Conservation (phyloP, 768 basidiomycete species). For the Plicaturopsis crispa region DNA sequence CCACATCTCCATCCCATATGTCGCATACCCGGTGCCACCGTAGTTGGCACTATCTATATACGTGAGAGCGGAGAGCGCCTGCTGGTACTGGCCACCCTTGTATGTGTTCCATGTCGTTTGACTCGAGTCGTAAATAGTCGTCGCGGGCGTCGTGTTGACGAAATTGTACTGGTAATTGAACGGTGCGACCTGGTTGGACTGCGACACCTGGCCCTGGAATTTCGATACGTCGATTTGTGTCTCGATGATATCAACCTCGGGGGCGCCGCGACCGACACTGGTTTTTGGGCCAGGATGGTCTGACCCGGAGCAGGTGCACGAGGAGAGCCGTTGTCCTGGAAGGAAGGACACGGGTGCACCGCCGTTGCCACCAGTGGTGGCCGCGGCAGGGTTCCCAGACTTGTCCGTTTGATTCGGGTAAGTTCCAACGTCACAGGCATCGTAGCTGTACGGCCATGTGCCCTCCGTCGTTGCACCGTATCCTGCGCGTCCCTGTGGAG, state of each 20-base stretch:
- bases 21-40: slow-evolving; percentile 41
- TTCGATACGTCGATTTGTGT: slow-evolving; percentile 54
- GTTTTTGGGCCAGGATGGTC: slow-evolving; percentile 83
- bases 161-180: slow-evolving; percentile 67
- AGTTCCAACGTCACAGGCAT: slow-evolving; percentile 80
- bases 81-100: slow-evolving; percentile 64
- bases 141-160: slow-evolving; percentile 41
- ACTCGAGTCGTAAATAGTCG: slow-evolving; percentile 41
- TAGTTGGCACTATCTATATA: slow-evolving; percentile 50
- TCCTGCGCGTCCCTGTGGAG: slow-evolving; percentile 67
- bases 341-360: slow-evolving; percentile 63
- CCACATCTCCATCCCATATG: slow-evolving; percentile 79
- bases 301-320: slow-evolving; percentile 80
- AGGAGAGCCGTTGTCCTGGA: slow-evolving; percentile 80
- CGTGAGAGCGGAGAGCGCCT: slow-evolving; percentile 64
- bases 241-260: slow-evolving; percentile 93
- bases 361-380: slow-evolving; percentile 40
- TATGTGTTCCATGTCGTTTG: slow-evolving; percentile 59
- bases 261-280: slow-evolving; percentile 60
- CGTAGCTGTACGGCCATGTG: slow-evolving; percentile 79
- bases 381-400: slow-evolving; percentile 50
- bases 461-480: slow-evolving; percentile 86
- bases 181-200: slow-evolving; percentile 76
- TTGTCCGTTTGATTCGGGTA: slow-evolving; percentile 69
- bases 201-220: slow-evolving; percentile 63